Percentiles rank a stretch among this genome's conserved stretches.
Evolutionary conservation across 352 stramenopile genomes (phyloP).

Genomic region (Phytophthora tubulina): DNA sequence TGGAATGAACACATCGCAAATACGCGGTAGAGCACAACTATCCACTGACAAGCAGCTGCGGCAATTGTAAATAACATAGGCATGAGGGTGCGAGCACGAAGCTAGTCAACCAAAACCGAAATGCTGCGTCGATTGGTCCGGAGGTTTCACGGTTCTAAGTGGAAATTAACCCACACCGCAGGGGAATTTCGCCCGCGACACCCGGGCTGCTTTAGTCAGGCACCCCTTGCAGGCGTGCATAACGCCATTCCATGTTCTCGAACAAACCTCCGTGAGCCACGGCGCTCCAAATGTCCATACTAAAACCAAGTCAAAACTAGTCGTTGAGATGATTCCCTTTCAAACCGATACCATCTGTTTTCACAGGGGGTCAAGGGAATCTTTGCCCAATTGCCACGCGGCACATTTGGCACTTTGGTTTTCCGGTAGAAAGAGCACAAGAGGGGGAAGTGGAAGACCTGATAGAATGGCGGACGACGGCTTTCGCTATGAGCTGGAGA

Average conservation of each 20-base stretch:
- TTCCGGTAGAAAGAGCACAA: slow-evolving; percentile 22
- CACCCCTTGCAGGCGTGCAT: not conserved
- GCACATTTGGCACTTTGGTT: slow-evolving; percentile 27
- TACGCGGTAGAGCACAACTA: too few relatives aligned
- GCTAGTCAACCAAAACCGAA: not conserved
- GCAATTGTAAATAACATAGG: too few relatives aligned
- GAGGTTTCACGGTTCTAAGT: not conserved
- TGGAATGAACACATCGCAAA: too few relatives aligned
- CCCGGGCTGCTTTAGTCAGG: slow-evolving; percentile 1
- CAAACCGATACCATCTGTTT: slow-evolving; percentile 20
- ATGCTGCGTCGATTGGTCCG: not conserved
- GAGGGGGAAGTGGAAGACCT: slow-evolving; percentile 1
- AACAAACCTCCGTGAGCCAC: slow-evolving; percentile 7
- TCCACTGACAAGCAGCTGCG: too few relatives aligned
- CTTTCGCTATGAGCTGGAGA: slow-evolving; percentile 72
- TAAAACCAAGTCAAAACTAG: slow-evolving; percentile 4
- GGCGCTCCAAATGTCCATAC: slow-evolving; percentile 1
- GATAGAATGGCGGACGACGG: slow-evolving; percentile 34
- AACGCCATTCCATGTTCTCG: slow-evolving; percentile 13
- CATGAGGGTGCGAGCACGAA: too few relatives aligned
- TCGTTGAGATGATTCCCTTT: slow-evolving; percentile 5
- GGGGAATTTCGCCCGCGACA: not conserved
- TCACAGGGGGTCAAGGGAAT: slow-evolving; percentile 12
- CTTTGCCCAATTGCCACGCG: slow-evolving; percentile 35
- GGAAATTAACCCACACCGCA: slow-evolving; percentile 6